Evolutionary conservation across 805 yeast species (phyloP), one percentile per base, ranked within the genome.

Genomic region (Saturnispora diversa): DNA sequence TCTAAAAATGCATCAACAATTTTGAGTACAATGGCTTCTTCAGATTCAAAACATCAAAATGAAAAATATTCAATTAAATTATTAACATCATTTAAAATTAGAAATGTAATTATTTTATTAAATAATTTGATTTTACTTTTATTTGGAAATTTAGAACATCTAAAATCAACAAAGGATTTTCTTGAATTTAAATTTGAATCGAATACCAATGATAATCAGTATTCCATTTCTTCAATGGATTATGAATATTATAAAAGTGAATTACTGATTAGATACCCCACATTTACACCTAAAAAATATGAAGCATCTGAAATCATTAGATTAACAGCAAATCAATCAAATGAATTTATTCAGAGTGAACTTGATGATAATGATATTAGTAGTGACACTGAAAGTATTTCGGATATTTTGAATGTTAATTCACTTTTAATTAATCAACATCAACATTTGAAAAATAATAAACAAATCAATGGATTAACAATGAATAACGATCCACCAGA

Each of bases 211-310:
- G 32, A 28, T 19, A 23, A 49, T 22, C 52, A 0, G 5, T 39
- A 42, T 27, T 11, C 39, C 4, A 79, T 88, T 8, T 78, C 95
- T 1, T 95, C 95, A 0, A 59, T 84, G n/a, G 95, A 88, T 48
- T 90, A 84, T 54, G 79, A 77, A 52, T 76, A 83, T 6, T 87
- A 84, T 53, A 68, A 86, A 45, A 84, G 83, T 39, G 94, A 85
- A 44, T 57, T 88, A 3, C 58, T 68, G 4, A 72, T 85, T 9
- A 71, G 94, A 45, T 90, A 77, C 54, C 97, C 98, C 0, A 63
- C 84, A 4, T 80, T 66, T 46, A 54, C 64, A 5, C 75, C 82
- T 11, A 77, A 80, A 0, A 60, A 65, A 13, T 65, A 72, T 12
- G 59, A 60, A 3, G 47, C 73, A 3, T 77, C 82, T 0, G 56